A percentile compares a stretch with the other conserved stretches of the same genome.
Conservation (phyloP, 1,139 yeast species). For the Blastobotrys apis region DNA sequence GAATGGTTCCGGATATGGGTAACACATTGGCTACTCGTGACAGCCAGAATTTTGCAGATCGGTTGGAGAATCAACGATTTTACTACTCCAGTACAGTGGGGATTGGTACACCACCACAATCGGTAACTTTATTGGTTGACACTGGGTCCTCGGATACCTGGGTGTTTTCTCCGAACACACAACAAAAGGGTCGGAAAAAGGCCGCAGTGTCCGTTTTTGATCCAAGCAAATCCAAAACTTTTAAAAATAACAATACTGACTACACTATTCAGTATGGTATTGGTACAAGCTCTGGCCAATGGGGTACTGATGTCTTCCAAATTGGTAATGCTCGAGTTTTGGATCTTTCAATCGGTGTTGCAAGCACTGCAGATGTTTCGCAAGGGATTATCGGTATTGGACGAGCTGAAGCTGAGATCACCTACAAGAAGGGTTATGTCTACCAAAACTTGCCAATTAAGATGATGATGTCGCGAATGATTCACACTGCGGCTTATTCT, state of each 20-base stretch:
- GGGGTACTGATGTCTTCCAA: slow-evolving; percentile 47
- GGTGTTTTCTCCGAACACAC: slow-evolving; percentile 41
- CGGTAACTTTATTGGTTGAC: slow-evolving; percentile 41
- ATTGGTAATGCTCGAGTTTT: slow-evolving; percentile 41
- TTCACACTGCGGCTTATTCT: slow-evolving; percentile 46
- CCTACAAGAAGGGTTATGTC: slow-evolving; percentile 20
- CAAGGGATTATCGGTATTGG: slow-evolving; percentile 55
- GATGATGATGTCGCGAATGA: slow-evolving; percentile 47
- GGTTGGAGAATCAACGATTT: slow-evolving; percentile 34
- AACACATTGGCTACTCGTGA: slow-evolving; percentile 19
- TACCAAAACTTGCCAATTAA: slow-evolving; percentile 33
- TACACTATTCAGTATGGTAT: slow-evolving; percentile 30
- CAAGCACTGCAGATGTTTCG: slow-evolving; percentile 42
- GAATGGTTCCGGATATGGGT: slow-evolving; percentile 19
- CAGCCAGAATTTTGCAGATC: slow-evolving; percentile 27
- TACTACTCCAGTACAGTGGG: slow-evolving; percentile 33
- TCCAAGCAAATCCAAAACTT: slow-evolving; percentile 24
- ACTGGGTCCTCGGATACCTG: slow-evolving; percentile 72
- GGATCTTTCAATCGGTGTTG: slow-evolving; percentile 46
- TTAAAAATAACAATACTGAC: slow-evolving; percentile 22
- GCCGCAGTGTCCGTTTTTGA: slow-evolving; percentile 37
- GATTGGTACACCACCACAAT: slow-evolving; percentile 32
- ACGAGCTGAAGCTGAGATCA: slow-evolving; percentile 38
- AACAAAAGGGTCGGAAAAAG: slow-evolving; percentile 20
- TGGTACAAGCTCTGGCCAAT: slow-evolving; percentile 38